Conservation (phyloP, 331 rosid species). For the Malus hybrid region DNA sequence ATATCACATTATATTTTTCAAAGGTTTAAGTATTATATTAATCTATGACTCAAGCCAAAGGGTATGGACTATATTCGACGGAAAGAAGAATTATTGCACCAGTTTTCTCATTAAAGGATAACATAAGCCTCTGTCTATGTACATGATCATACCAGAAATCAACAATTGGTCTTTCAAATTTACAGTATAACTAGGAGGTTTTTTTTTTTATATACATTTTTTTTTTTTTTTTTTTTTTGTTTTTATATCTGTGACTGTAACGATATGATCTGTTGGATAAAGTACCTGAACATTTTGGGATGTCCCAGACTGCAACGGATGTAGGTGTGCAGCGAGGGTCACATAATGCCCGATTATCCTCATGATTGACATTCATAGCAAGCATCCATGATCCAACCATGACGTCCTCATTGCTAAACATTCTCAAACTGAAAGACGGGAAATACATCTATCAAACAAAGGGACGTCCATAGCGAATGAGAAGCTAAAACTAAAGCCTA, state of each 20-base stretch:
- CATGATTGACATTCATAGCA: slow-evolving; percentile 30
- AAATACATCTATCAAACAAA: slow-evolving; percentile 4
- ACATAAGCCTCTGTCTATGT: background rate
- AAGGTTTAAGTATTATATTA: background rate
- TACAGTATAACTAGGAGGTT: background rate
- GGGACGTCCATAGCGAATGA: background rate
- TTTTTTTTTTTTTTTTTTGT: background rate
- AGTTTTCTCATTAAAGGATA: background rate
- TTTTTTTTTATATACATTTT: too few species aligned
- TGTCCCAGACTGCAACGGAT: slow-evolving; percentile 35
- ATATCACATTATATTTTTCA: background rate
- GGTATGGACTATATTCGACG: background rate
- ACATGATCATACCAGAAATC: background rate
- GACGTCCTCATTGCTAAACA: slow-evolving; percentile 31
- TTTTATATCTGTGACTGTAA: background rate
- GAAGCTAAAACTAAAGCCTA: background rate
- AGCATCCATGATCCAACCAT: slow-evolving; percentile 37
- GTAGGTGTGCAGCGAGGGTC: slow-evolving; percentile 25
- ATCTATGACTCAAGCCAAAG: background rate
- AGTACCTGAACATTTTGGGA: slow-evolving; percentile 29
- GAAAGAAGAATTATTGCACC: background rate
- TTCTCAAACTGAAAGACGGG: slow-evolving; percentile 27
- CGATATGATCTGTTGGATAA: background rate
- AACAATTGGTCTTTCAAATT: background rate
- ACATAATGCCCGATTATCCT: slow-evolving; percentile 22